These are phyloP conservation scores for Astragalus glycyphyllos DNA, from an alignment of 306 rosid genomes.

Conservation along the genomic window DNA sequence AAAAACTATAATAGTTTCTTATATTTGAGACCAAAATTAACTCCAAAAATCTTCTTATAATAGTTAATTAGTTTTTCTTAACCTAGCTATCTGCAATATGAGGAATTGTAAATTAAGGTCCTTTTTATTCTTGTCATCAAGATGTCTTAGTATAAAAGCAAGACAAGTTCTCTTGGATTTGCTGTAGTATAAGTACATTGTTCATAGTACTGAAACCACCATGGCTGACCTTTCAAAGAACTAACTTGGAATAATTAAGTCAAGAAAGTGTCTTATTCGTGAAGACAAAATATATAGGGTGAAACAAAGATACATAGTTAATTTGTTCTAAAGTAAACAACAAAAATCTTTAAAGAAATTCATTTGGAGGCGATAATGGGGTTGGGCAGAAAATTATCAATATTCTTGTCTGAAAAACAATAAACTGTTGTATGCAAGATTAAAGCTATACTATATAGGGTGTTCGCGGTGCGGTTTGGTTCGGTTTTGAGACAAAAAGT, in stretches of 20 bases:
- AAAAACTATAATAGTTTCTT: too few species aligned
- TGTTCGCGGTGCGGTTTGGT: too few species aligned
- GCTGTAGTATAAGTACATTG: conserved; percentile 15
- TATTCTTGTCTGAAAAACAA: too few species aligned
- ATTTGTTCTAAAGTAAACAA: conserved; percentile 23
- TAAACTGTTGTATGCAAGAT: too few species aligned
- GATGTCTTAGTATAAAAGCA: conserved; percentile 10
- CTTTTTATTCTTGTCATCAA: conserved; percentile 29
- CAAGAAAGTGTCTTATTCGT: conserved; percentile 39
- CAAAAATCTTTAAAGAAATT: conserved; percentile 42
- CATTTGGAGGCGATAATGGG: neutral
- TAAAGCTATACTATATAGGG: too few species aligned
- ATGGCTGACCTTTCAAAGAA: conserved; percentile 54
- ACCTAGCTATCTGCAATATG: neutral
- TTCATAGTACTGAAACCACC: conserved; percentile 32
- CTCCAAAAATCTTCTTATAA: too few species aligned
- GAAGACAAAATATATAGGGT: conserved; percentile 41
- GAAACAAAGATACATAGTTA: conserved; percentile 33
- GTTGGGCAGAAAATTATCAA: neutral
- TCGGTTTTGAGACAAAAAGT: too few species aligned
- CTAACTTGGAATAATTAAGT: conserved; percentile 45
- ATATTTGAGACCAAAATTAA: too few species aligned
- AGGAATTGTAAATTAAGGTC: neutral
- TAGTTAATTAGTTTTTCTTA: neutral
- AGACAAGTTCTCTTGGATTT: conserved; percentile 44